Percentiles rank a stretch among this genome's conserved stretches.
phyloP scores from a whole-genome alignment of 139 green algal species.

The Astrephomene gubernaculifera region DNA sequence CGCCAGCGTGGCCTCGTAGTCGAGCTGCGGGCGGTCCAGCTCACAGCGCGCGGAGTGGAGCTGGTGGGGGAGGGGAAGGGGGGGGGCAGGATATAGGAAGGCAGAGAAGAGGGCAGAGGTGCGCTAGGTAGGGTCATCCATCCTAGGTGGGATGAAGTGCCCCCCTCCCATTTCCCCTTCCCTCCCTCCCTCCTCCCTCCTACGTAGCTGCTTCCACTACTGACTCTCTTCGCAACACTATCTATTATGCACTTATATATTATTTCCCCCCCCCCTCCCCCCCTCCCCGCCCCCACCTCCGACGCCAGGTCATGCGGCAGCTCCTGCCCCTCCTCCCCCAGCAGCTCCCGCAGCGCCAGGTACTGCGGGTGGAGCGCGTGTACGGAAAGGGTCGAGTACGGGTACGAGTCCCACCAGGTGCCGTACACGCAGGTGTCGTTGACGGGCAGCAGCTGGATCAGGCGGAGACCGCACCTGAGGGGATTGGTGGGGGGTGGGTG shows the following conservation, averaged over 20 bases:
- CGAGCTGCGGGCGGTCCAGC: constrained; percentile 71
- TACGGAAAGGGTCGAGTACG: constrained; percentile 92
- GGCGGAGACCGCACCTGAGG: constrained; percentile 61
- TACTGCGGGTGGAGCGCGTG: constrained; percentile 93
- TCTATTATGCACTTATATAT: no score
- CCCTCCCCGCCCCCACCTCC: constrained; percentile 30
- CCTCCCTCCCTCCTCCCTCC: no score
- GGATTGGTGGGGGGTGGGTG: not conserved
- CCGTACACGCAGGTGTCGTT: constrained; percentile 95
- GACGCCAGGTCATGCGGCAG: constrained; percentile 56
- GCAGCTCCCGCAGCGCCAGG: constrained; percentile 54
- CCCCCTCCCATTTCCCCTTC: no score
- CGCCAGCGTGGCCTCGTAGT: constrained; percentile 87
- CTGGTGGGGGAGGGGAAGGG: not conserved
- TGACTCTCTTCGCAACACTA: no score
- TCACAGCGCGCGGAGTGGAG: constrained; percentile 18
- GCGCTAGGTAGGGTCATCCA: no score
- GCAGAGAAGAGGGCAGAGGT: no score
- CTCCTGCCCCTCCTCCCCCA: constrained; percentile 41
- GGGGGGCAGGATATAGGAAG: no score
- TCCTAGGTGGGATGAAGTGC: no score
- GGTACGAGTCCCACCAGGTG: constrained; percentile 96
- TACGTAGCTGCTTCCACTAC: no score
- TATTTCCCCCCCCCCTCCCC: not conserved
- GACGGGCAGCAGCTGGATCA: constrained; percentile 95